Percentiles rank a stretch among this genome's conserved stretches.
phyloP scores from a whole-genome alignment of 1,139 yeast species.

The Yamadazyma kanchanaburiensis region DNA sequence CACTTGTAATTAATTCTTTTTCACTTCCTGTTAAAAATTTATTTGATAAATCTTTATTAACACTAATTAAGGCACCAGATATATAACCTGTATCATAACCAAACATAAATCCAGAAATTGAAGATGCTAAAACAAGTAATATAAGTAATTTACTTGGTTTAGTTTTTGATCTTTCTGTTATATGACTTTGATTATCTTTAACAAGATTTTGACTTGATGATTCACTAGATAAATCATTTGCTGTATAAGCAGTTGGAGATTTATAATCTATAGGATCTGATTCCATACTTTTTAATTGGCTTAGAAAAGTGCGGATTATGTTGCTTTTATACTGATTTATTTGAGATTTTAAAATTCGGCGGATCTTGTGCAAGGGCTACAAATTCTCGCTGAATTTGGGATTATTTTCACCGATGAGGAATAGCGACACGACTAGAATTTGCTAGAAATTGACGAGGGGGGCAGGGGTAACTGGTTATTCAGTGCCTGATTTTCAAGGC shows the following conservation, averaged over 20 bases:
- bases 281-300: too few relatives aligned
- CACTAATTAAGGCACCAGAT: slow-evolving; percentile 83
- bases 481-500: too few relatives aligned
- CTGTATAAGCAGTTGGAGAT: too few relatives aligned
- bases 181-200: slow-evolving; percentile 2
- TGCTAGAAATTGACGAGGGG: too few relatives aligned
- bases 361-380: slow-evolving; percentile 1
- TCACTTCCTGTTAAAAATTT: slow-evolving; percentile 63
- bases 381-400: not conserved
- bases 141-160: slow-evolving; percentile 65
- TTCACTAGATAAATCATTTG: slow-evolving; percentile 6
- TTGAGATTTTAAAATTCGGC: too few relatives aligned
- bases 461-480: too few relatives aligned
- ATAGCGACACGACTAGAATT: too few relatives aligned
- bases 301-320: too few relatives aligned
- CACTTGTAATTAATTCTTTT: slow-evolving; percentile 89
- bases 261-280: slow-evolving; percentile 4
- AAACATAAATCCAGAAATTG: slow-evolving; percentile 92
- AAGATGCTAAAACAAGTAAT: slow-evolving; percentile 70
- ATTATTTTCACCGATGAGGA: too few relatives aligned
- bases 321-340: too few relatives aligned
- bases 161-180: slow-evolving; percentile 5
- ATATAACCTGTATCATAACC: slow-evolving; percentile 97
- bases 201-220: slow-evolving; percentile 9
- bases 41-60: slow-evolving; percentile 66